Evolutionary conservation across 176 grass and related monocot genomes (phyloP).

Genomic region (Eragrostis curvula): DNA sequence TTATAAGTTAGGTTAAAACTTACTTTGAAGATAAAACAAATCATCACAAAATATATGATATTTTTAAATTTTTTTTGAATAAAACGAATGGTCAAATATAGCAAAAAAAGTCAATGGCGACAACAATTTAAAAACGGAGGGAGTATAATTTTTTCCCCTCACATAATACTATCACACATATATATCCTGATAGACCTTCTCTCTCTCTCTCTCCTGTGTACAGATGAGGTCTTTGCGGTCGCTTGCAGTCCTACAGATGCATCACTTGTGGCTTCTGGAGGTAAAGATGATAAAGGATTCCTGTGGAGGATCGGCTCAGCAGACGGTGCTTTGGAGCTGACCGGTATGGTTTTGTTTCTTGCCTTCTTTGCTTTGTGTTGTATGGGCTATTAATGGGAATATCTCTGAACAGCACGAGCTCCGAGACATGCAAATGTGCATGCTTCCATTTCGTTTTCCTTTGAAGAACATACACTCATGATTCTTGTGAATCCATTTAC

Average conservation of each 20-base stretch:
- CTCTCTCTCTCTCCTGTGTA: slow-evolving; percentile 18
- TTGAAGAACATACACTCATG: not conserved
- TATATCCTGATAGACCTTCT: too few relatives aligned
- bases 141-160: too few relatives aligned
- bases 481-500: not conserved
- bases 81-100: too few relatives aligned
- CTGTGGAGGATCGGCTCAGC: slow-evolving; percentile 84
- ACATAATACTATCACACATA: too few relatives aligned
- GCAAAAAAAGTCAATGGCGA: too few relatives aligned
- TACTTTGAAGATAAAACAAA: too few relatives aligned
- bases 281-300: slow-evolving; percentile 90
- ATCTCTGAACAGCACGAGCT: not conserved
- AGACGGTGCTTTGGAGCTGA: slow-evolving; percentile 65
- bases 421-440: not conserved
- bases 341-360: slow-evolving; percentile 33
- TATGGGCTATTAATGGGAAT: not conserved
- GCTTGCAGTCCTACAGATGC: slow-evolving; percentile 77
- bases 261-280: slow-evolving; percentile 82
- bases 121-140: too few relatives aligned
- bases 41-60: too few relatives aligned
- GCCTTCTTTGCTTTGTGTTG: not conserved
- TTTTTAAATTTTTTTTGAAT: too few relatives aligned
- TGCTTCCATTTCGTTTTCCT: slow-evolving; percentile 14
- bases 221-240: slow-evolving; percentile 81
- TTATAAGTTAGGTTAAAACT: too few relatives aligned